Evolutionary conservation across 257 asterid genomes (phyloP).

Genomic region (Solanum microdontum): DNA sequence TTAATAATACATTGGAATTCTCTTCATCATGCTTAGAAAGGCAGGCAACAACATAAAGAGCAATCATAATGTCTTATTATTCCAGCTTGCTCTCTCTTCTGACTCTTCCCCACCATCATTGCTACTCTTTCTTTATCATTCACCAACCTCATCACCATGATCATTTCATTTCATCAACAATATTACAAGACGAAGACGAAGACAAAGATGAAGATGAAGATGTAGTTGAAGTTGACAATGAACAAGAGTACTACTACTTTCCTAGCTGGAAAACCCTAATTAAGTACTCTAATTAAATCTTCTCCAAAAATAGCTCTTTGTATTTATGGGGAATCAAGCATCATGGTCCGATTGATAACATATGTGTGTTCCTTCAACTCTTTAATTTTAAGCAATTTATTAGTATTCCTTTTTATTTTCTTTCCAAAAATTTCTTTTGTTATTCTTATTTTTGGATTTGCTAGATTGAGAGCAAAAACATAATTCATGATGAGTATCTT

Average conservation of each 20-base stretch:
- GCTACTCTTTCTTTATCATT: not conserved
- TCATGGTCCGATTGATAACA: constrained; percentile 9
- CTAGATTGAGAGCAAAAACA: not conserved
- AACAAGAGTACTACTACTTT: not conserved
- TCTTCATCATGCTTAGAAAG: not conserved
- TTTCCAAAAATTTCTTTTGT: not conserved
- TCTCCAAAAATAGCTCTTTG: not conserved
- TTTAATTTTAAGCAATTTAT: not conserved
- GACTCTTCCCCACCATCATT: constrained; percentile 1
- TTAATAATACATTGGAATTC: not conserved
- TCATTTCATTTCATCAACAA: constrained; percentile 1
- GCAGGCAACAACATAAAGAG: constrained; percentile 3
- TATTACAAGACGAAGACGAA: not conserved
- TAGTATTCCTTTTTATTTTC: not conserved
- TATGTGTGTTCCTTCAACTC: not conserved
- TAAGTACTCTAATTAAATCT: not conserved
- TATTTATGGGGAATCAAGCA: constrained; percentile 6
- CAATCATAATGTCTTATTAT: constrained; percentile 5
- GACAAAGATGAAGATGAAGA: not conserved
- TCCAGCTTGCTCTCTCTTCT: constrained; percentile 1
- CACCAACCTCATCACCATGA: not conserved
- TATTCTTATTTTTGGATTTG: not conserved
- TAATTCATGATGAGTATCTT: not conserved
- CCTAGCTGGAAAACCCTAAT: not conserved
- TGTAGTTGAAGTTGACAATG: not conserved